These are phyloP conservation scores for Aureobasidium pullulans DNA, from an alignment of 2,329 filamentous ascomycete genomes.

Conservation along the genomic window DNA sequence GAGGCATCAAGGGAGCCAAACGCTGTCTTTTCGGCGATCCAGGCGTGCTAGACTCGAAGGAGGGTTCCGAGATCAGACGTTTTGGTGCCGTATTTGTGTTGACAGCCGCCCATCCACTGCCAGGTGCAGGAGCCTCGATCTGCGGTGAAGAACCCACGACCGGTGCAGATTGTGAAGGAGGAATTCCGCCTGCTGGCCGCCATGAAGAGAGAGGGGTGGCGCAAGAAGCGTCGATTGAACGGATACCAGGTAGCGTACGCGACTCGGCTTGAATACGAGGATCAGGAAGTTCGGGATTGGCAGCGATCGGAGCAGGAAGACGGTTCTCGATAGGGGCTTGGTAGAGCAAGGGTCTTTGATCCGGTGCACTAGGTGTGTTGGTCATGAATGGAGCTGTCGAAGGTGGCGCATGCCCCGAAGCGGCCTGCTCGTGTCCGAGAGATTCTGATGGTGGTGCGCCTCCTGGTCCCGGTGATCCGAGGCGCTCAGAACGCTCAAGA, in stretches of 20 bases:
- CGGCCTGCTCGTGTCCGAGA: conserved; percentile 13
- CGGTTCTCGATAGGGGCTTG: conserved; percentile 6
- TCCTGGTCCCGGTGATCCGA: conserved; percentile 16
- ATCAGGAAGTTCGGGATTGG: background rate
- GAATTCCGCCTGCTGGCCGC: conserved; percentile 15
- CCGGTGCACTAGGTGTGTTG: background rate
- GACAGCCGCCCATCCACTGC: conserved; percentile 37
- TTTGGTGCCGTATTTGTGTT: conserved; percentile 37
- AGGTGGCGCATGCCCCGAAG: background rate
- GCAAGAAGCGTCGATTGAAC: conserved; percentile 13
- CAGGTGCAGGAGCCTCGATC: conserved; percentile 19
- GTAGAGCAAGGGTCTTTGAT: conserved; percentile 2
- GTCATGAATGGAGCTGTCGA: background rate
- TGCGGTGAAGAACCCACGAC: conserved; percentile 15
- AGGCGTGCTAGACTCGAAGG: conserved; percentile 24
- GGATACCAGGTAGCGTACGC: conserved; percentile 15
- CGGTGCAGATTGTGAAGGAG: conserved; percentile 14
- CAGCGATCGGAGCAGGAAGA: conserved; percentile 1
- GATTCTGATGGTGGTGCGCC: conserved; percentile 20
- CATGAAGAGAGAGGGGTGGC: conserved; percentile 13
- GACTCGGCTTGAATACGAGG: background rate
- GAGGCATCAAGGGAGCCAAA: conserved; percentile 33
- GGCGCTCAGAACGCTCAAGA: conserved; percentile 27
- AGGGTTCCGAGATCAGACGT: conserved; percentile 27
- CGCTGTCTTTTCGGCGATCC: conserved; percentile 40